Conservation (phyloP, 768 basidiomycete species). For the Mycena filopes region DNA sequence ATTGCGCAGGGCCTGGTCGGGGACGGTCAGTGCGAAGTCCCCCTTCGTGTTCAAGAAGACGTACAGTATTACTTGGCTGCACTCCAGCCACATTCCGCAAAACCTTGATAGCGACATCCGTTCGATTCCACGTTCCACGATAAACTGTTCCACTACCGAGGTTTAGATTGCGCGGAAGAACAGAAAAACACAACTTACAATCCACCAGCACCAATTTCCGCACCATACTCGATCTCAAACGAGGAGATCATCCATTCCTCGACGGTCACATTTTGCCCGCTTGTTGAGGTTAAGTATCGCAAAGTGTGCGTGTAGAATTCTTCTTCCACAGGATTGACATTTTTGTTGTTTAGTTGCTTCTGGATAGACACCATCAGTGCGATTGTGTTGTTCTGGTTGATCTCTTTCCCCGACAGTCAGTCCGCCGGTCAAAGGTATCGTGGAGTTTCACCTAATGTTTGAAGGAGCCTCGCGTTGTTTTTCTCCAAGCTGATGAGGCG, state of each 20-base stretch:
- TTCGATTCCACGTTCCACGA: slow-evolving; percentile 10
- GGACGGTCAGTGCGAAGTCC: not conserved
- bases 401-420: no score
- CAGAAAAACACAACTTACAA: slow-evolving; percentile 3
- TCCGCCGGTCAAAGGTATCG: no score
- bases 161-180: not conserved
- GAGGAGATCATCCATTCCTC: slow-evolving; percentile 18
- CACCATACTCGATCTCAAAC: slow-evolving; percentile 20
- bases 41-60: not conserved
- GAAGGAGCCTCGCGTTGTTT: slow-evolving; percentile 2
- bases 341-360: not conserved
- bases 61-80: not conserved
- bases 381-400: not conserved
- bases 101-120: slow-evolving; percentile 20
- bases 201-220: slow-evolving; percentile 18
- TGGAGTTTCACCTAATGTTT: not conserved
- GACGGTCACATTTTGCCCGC: not conserved
- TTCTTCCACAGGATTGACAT: not conserved
- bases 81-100: not conserved
- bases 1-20: slow-evolving; percentile 3
- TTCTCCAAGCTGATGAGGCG: slow-evolving; percentile 10
- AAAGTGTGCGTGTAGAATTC: slow-evolving; percentile 13
- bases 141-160: slow-evolving; percentile 11
- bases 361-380: slow-evolving; percentile 11
- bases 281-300: slow-evolving; percentile 3